Percentiles rank a stretch among this genome's conserved stretches.
Evolutionary conservation across 345 rosid genomes (phyloP).

Genomic region (Fremontodendron californicum): DNA sequence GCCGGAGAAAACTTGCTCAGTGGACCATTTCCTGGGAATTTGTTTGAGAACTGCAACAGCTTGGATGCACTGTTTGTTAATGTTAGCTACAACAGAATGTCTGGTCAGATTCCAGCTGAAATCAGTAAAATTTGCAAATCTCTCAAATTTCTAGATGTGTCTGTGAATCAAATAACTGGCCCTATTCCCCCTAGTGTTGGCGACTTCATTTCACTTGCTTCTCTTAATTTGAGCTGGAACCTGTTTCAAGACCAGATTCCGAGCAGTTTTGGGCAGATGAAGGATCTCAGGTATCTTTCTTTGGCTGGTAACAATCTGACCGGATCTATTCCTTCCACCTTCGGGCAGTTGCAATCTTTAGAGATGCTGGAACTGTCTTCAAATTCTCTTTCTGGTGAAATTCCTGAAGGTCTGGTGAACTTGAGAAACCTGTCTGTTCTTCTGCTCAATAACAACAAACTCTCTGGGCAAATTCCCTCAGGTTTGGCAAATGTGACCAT

Average conservation of each 20-base stretch:
- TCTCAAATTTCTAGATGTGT: constrained; percentile 44
- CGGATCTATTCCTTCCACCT: constrained; percentile 47
- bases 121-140: constrained; percentile 45
- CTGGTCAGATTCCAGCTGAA: constrained; percentile 43
- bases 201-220: constrained; percentile 34
- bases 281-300: constrained; percentile 41
- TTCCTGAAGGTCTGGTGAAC: constrained; percentile 39
- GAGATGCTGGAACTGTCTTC: constrained; percentile 54
- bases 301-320: constrained; percentile 49
- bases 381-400: constrained; percentile 50
- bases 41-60: constrained; percentile 37
- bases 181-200: constrained; percentile 43
- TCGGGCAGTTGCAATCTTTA: constrained; percentile 39
- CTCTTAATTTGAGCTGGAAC: constrained; percentile 49
- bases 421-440: constrained; percentile 47
- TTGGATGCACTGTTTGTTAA: constrained; percentile 37
- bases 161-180: constrained; percentile 48
- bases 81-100: constrained; percentile 46
- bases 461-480: constrained; percentile 53
- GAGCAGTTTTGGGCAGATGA: constrained; percentile 29
- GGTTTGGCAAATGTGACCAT: constrained; percentile 39
- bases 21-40: no score
- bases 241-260: constrained; percentile 45
- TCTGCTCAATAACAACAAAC: constrained; percentile 51
- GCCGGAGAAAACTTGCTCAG: no score